Base-by-base conservation (phyloP, 768 basidiomycete genomes). In the Termitomyces sp. region DNA sequence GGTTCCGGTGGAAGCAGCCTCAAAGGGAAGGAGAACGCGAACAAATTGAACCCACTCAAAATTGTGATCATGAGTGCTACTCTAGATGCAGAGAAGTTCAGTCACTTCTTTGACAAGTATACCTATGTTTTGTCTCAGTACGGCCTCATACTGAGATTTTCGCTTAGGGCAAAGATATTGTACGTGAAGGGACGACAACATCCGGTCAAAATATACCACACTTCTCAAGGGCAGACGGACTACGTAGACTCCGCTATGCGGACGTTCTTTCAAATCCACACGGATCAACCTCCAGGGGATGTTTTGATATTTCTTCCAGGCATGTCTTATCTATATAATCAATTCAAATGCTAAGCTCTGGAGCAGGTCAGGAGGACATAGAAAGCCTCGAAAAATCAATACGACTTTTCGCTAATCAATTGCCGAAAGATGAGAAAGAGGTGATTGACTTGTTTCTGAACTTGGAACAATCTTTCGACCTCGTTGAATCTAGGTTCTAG, bases 31-130 rank as follows among this genome's bases (percentile, higher is more conserved):
- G 67, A 66, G 14, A 68, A 72, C 16, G 63, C 66, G 2, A 64
- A 68, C 14, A 66, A 68, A 43, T 65, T 77, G 3, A 85, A 84
- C 59, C 87, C 89, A 16, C 80, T 99, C 59, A 98, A 95, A 70
- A 81, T 99, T 40, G 82, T 99, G 22, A 82, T 99, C 63, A 99
- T 99, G 97, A 94, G 92, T 70, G 97, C 97, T 3, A 98, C 97
- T 7, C 79, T 99, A 36, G 95, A 99, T 67, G 95, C 95, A 0
- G 88, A 95, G 63, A 93, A 92, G 63, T 98, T 99, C 70, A 90
- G 90, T 72, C 78, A 76, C 32, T 99, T 96, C 72, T 97, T 90
- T 66, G 69, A 85, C 68, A 79, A 85, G 95, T 96, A 62, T 40
- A 90, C 78, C 6, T 26, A 26, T 36, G 9, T 47, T 33, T 20